Base-by-base conservation (phyloP, 1,139 yeast genomes). In the Blastobotrys elegans region DNA sequence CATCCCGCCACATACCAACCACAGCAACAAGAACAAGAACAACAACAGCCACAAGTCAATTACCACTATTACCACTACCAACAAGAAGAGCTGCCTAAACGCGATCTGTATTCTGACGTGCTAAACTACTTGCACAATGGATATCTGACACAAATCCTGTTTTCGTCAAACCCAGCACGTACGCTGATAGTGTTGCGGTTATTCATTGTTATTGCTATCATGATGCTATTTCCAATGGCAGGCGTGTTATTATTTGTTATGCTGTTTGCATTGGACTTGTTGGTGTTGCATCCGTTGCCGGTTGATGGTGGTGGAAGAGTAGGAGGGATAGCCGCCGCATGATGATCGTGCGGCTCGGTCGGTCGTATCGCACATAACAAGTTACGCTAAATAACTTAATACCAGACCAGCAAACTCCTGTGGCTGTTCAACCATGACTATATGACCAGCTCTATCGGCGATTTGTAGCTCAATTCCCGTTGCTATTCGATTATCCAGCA, bases 211-310 rank as follows among this genome's bases (percentile, higher is more conserved):
- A 36, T 51, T 10, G 46, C 43, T 8, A 41, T 52, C 26, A 34
- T 53, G 18, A 24, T 49, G 4, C 38, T 49, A 2, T 51, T 50
- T 37, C 55, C 55, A 3, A 43, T 50, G 47, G 50, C 50, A 10
- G 56, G 56, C 6, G 24, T 48, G 4, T 30, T 52, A 22, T 44
- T 53, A 13, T 51, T 53, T 39, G 37, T 47, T 4, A 37, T 53
- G 32, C 46, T 53, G 22, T 45, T 52, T 33, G 56, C 55, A 17
- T 33, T 51, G n/a, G 55, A 52, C 24, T 30, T 52, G 21, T 7
- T 40, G 14, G 2, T 40, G 4, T 5, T 24, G 14, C 30, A 32
- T n/a, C 36, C 36, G n/a, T n/a, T n/a, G n/a, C n/a, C n/a, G n/a
- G n/a, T n/a, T n/a, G n/a, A n/a, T n/a, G n/a, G n/a, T n/a, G n/a